Percentiles rank a stretch among this genome's conserved stretches.
phyloP scores from a whole-genome alignment of 2,329 filamentous ascomycete genomes.

The Sclerotiophoma versabilis region DNA sequence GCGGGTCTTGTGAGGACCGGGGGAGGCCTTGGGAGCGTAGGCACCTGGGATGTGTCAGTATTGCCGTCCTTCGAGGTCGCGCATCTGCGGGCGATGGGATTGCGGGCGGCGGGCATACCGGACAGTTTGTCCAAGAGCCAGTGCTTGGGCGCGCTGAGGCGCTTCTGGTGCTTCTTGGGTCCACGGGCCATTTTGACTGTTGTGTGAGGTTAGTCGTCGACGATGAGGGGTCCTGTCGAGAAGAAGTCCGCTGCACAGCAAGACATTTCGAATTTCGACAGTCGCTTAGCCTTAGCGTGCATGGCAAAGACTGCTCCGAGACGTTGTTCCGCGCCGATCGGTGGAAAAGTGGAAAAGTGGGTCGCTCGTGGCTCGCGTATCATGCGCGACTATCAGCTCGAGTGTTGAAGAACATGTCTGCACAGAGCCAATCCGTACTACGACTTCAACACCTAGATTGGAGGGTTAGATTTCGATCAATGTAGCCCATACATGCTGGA shows the following conservation, averaged over 20 bases:
- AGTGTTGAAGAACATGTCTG: too few species aligned
- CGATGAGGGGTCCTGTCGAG: conserved; percentile 40
- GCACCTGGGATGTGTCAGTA: conserved; percentile 46
- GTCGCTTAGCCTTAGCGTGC: conserved; percentile 1
- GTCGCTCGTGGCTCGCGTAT: not conserved
- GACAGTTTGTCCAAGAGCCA: conserved; percentile 99
- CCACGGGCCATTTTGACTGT: conserved; percentile 69
- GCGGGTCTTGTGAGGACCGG: conserved; percentile 98
- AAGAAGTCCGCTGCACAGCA: conserved; percentile 17
- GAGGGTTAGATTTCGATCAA: too few species aligned
- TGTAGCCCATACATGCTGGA: too few species aligned
- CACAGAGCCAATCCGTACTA: too few species aligned
- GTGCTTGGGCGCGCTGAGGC: conserved; percentile 97
- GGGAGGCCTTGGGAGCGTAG: conserved; percentile 71
- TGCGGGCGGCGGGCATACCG: conserved; percentile 64
- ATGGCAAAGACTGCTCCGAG: too few species aligned
- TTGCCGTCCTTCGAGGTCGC: conserved; percentile 9
- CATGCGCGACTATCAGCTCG: not conserved
- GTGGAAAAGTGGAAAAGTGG: not conserved
- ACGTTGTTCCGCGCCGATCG: too few species aligned
- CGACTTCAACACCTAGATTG: too few species aligned
- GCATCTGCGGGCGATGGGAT: conserved; percentile 41
- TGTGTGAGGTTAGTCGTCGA: conserved; percentile 47
- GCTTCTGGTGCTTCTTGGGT: conserved; percentile 99
- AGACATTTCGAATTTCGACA: conserved; percentile 4